phyloP scores from a whole-genome alignment of 169 alveolate genomes.

The Cryptosporidium sp. region DNA sequence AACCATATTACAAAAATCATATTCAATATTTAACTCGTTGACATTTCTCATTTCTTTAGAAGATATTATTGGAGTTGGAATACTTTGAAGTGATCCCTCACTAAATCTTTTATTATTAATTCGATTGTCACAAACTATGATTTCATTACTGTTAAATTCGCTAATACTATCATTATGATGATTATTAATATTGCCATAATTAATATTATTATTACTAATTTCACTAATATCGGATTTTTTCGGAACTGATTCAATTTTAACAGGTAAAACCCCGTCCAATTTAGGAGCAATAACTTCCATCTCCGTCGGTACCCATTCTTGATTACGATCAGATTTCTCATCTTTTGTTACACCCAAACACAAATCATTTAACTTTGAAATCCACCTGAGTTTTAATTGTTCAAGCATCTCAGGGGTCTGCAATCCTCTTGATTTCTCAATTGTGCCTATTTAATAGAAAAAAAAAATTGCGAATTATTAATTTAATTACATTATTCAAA shows the following conservation, averaged over 20 bases:
- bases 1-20: constrained; percentile 1
- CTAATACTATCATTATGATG: not conserved
- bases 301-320: constrained; percentile 36
- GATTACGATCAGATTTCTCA: constrained; percentile 5
- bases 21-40: constrained; percentile 22
- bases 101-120: not conserved
- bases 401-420: constrained; percentile 69
- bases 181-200: not conserved
- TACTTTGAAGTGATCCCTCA: not conserved
- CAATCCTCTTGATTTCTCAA: constrained; percentile 62
- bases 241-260: not conserved
- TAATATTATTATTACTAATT: too few species aligned
- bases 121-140: not conserved
- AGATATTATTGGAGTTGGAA: constrained; percentile 42
- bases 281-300: constrained; percentile 32
- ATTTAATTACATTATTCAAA: not conserved
- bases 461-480: not conserved
- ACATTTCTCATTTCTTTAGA: constrained; percentile 59
- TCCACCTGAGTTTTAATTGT: constrained; percentile 51
- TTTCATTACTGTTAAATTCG: not conserved
- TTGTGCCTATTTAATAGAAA: constrained; percentile 15
- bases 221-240: too few species aligned
- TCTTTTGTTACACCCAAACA: constrained; percentile 39
- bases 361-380: constrained; percentile 52
- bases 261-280: constrained; percentile 53